phyloP scores from a whole-genome alignment of 1,284 basidiomycete genomes.

The Naganishia sp. region DNA sequence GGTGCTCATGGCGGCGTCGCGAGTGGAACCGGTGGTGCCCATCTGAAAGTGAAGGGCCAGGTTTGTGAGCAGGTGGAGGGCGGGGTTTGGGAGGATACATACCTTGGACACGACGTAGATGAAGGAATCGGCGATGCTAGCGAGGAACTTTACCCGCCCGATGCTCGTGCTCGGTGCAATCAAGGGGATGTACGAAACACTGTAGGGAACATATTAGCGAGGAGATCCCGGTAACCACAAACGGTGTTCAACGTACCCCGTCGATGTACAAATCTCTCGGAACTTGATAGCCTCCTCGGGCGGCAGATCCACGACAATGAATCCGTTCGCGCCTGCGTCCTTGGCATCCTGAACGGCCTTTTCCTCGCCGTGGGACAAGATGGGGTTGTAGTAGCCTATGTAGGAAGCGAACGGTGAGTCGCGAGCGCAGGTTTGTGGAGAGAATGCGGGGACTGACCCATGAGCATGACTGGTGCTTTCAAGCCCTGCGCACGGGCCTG shows the following conservation, averaged over 20 bases:
- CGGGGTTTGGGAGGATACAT: background rate
- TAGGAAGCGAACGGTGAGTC: background rate
- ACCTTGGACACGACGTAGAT: constrained; percentile 96
- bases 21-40: constrained; percentile 92
- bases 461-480: constrained; percentile 82
- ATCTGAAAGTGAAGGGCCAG: constrained; percentile 61
- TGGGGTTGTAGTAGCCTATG: constrained; percentile 91
- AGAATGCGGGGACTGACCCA: constrained; percentile 67
- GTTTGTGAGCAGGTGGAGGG: constrained; percentile 25
- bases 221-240: background rate
- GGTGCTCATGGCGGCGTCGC: constrained; percentile 68
- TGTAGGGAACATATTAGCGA: constrained; percentile 45
- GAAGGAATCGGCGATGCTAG: constrained; percentile 92
- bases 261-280: constrained; percentile 77
- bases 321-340: constrained; percentile 91
- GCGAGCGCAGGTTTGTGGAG: background rate
- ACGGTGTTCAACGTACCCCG: constrained; percentile 62
- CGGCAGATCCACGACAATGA: constrained; percentile 95
- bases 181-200: constrained; percentile 93
- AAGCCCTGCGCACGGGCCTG: constrained; percentile 81
- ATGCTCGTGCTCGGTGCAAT: constrained; percentile 92
- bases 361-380: constrained; percentile 93
- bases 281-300: constrained; percentile 94
- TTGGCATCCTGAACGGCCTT: constrained; percentile 85
- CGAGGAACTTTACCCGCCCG: constrained; percentile 83